phyloP scores from a whole-genome alignment of 2,329 filamentous ascomycete genomes.

The Colletotrichum sp. region DNA sequence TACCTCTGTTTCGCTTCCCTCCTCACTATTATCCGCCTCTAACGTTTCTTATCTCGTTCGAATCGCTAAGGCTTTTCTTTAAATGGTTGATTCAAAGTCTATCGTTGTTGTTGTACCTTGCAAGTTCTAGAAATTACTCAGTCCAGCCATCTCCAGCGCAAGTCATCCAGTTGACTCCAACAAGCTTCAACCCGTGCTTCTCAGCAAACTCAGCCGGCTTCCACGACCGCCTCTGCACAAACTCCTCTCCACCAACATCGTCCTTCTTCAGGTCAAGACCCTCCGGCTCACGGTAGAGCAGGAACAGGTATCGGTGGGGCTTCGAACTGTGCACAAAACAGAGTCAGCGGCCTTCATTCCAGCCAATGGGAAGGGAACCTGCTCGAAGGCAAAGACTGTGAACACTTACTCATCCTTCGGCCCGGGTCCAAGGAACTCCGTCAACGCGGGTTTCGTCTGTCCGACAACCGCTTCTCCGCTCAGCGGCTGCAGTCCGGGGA shows the following conservation, averaged over 20 bases:
- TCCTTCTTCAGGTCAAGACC: slow-evolving; percentile 38
- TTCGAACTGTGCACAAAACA: slow-evolving; percentile 38
- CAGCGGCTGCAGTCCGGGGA: slow-evolving; percentile 42
- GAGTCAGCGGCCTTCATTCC: neutral
- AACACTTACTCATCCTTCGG: slow-evolving; percentile 50
- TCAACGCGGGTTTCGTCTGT: slow-evolving; percentile 38
- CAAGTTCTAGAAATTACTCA: slow-evolving; percentile 1
- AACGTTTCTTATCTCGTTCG: neutral
- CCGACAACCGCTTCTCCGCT: slow-evolving; percentile 26
- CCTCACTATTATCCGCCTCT: neutral
- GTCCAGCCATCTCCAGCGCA: slow-evolving; percentile 50
- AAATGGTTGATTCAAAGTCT: neutral
- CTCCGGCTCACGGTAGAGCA: slow-evolving; percentile 46
- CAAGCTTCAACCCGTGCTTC: slow-evolving; percentile 41
- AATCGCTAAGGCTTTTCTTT: neutral
- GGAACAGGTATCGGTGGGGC: slow-evolving; percentile 52
- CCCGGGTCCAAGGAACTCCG: slow-evolving; percentile 47
- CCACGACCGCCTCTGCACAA: slow-evolving; percentile 48
- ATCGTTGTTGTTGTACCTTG: neutral
- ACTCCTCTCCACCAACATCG: slow-evolving; percentile 52
- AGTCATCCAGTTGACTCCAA: slow-evolving; percentile 50
- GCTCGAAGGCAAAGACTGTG: neutral
- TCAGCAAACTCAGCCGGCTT: slow-evolving; percentile 41
- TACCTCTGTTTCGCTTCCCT: neutral
- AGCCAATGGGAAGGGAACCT: neutral